phyloP scores from a whole-genome alignment of 75 land plant genomes.

The Chamaecyparis obtusa region DNA sequence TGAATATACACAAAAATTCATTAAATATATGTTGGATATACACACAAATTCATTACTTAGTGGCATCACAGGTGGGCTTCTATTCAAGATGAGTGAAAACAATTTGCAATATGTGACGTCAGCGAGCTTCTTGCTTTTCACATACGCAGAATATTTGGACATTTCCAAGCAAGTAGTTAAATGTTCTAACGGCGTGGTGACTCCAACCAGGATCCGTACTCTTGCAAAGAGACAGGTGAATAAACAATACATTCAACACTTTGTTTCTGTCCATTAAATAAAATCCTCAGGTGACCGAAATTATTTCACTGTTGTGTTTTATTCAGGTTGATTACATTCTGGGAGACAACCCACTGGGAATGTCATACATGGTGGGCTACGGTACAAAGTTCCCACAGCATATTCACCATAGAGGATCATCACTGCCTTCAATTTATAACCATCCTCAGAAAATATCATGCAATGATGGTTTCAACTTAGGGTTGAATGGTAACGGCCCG shows the following conservation, averaged over 20 bases:
- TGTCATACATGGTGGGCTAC: too few species aligned
- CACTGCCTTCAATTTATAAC: too few species aligned
- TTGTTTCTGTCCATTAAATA: slow-evolving; percentile 26
- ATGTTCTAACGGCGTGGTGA: slow-evolving; percentile 43
- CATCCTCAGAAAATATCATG: too few species aligned
- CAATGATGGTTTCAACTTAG: too few species aligned
- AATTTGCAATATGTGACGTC: slow-evolving; percentile 64
- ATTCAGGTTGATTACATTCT: background rate
- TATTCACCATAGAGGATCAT: too few species aligned
- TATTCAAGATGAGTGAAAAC: slow-evolving; percentile 17
- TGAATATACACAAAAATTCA: too few species aligned
- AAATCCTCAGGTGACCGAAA: background rate
- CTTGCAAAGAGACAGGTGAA: slow-evolving; percentile 74
- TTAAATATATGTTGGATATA: too few species aligned
- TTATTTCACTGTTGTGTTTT: slow-evolving; percentile 10
- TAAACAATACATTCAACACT: slow-evolving; percentile 23
- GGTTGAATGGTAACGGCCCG: slow-evolving; percentile 11
- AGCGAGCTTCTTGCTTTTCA: slow-evolving; percentile 51
- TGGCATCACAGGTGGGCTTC: slow-evolving; percentile 35
- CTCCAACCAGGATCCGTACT: slow-evolving; percentile 25
- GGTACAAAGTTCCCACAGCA: too few species aligned
- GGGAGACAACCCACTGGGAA: slow-evolving; percentile 3
- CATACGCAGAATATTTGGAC: slow-evolving; percentile 48
- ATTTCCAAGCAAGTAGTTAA: slow-evolving; percentile 22
- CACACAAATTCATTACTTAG: too few species aligned